Conservation (phyloP, 306 rosid species). For the Vigna angularis region DNA sequence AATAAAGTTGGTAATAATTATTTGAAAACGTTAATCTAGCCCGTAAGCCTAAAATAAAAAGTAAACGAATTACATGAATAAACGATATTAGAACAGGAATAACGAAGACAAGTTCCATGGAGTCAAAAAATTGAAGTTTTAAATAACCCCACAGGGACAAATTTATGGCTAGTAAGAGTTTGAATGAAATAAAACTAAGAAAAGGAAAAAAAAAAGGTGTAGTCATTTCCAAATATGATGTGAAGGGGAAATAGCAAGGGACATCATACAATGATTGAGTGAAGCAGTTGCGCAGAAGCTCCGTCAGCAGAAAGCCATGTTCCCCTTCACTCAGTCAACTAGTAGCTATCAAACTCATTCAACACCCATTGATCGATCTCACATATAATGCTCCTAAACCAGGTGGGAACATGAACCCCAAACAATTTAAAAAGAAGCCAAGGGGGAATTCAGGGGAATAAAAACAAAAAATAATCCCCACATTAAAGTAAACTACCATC, state of each 20-base stretch:
- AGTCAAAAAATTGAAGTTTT: constrained; percentile 24
- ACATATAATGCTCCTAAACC: constrained; percentile 32
- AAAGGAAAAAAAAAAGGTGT: neutral
- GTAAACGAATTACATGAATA: neutral
- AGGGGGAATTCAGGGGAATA: constrained; percentile 69
- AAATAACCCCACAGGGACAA: neutral
- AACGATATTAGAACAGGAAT: neutral
- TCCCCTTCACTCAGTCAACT: constrained; percentile 30
- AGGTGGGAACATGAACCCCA: constrained; percentile 61
- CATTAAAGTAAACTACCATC: constrained; percentile 48
- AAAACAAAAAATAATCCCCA: constrained; percentile 54
- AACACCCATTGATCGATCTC: constrained; percentile 35
- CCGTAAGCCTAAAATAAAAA: neutral
- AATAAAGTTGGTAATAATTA: no score
- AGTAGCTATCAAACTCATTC: constrained; percentile 45
- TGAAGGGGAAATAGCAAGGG: constrained; percentile 1
- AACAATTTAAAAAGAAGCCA: constrained; percentile 68
- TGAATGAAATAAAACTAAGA: constrained; percentile 4
- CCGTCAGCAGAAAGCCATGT: constrained; percentile 38
- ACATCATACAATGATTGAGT: constrained; percentile 24
- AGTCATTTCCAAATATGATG: constrained; percentile 34
- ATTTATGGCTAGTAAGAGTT: constrained; percentile 34
- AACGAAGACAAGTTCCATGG: neutral
- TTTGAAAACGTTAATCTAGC: no score
- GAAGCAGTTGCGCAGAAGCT: constrained; percentile 33